Base-by-base conservation (phyloP, 169 alveolate genomes). In the Plasmodium yoelii region DNA sequence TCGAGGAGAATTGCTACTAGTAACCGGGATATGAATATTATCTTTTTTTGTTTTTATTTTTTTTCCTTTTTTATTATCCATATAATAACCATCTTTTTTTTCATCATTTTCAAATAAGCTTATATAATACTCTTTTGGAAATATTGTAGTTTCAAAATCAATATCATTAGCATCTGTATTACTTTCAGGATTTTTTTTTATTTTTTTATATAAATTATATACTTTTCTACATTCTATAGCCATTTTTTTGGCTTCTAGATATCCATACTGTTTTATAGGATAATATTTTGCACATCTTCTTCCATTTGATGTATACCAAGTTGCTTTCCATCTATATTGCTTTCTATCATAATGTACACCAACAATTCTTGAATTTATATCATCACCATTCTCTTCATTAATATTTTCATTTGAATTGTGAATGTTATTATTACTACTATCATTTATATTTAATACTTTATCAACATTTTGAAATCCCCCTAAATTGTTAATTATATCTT, bases 251-350 rank as follows among this genome's bases (percentile, higher is more conserved):
- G 96, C 96, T 80, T 93, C 92, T 60, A 72, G 57, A 65, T 82
- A 93, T 2, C 96, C 96, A 47, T 88, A 92, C 56, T 91, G 94
- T 57, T 89, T 84, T 26, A 93, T 93, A 19, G 94, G 94, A 73
- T 92, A 93, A 47, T 91, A 93, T 34, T 93, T 87, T 39, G 93
- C 94, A 13, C 91, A 90, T 57, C 94, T 80, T 44, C 93, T 92
- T 12, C 96, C 96, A 46, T 93, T 93, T 0, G 93, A 63, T 2
- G 94, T 91, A 18, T 93, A 88, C 94, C 94, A 93, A 10, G 92
- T 88, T n/a, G 96, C 94, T 22, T 92, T 94, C 96, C 96, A 93
- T 19, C 96, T 74, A 53, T 93, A 73, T 34, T 91, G 92, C 65
- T 88, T 93, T 12, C 96, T 84, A 86, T 93, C 96, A 57, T 88